Conservation (phyloP, 768 basidiomycete genomes). For the Pisolithus sp. region DNA sequence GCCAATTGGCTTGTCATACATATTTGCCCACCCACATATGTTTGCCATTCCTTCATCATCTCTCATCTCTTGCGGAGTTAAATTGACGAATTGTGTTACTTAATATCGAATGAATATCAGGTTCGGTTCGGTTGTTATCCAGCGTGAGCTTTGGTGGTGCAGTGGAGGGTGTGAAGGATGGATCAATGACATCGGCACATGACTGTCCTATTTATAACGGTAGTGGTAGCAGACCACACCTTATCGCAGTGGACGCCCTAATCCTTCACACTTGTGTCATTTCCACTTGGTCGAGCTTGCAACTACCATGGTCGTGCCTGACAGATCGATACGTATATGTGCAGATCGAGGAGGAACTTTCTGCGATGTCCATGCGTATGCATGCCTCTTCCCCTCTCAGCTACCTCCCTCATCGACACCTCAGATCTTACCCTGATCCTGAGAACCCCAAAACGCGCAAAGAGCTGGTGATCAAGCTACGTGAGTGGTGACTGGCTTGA, state of each 20-base stretch:
- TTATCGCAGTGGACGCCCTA: too few species aligned
- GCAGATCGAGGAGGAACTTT: slow-evolving; percentile 91
- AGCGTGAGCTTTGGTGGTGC: background rate
- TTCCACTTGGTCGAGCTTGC: background rate
- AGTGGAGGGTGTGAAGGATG: background rate
- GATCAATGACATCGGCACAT: background rate
- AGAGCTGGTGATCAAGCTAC: slow-evolving; percentile 86
- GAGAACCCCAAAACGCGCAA: slow-evolving; percentile 52
- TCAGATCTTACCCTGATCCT: slow-evolving; percentile 72
- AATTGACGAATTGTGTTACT: slow-evolving; percentile 14
- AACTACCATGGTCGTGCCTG: slow-evolving; percentile 39
- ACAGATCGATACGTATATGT: slow-evolving; percentile 77
- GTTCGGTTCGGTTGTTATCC: background rate
- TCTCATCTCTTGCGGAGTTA: background rate
- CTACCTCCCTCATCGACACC: background rate
- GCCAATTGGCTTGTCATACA: slow-evolving; percentile 6
- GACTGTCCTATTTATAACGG: background rate
- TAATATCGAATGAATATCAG: slow-evolving; percentile 2
- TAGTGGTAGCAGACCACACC: background rate
- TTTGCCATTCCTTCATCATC: slow-evolving; percentile 17
- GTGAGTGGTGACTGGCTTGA: slow-evolving; percentile 35
- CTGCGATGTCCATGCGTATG: slow-evolving; percentile 81
- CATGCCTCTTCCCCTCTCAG: slow-evolving; percentile 9
- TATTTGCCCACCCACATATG: slow-evolving; percentile 23
- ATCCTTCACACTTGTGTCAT: too few species aligned